Conservation (phyloP, 176 grass and related monocot species). For the Olyra latifolia region DNA sequence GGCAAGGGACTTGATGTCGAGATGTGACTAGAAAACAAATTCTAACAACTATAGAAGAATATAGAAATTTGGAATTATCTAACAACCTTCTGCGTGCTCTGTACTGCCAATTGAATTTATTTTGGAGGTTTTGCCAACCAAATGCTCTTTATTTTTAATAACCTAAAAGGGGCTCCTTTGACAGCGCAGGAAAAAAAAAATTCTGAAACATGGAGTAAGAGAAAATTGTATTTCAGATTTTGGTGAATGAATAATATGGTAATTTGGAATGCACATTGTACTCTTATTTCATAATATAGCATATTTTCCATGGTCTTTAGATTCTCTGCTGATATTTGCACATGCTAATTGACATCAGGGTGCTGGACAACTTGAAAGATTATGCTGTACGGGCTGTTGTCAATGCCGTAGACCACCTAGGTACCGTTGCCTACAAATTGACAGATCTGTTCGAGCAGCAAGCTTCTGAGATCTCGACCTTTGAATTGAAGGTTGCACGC, state of each 20-base stretch:
- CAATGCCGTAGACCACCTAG: slow-evolving; percentile 94
- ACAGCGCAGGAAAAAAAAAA: not conserved
- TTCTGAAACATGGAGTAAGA: not conserved
- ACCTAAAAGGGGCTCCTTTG: not conserved
- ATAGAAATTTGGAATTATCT: slow-evolving; percentile 23
- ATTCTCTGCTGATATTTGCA: not conserved
- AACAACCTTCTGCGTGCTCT: not conserved
- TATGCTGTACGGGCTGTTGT: slow-evolving; percentile 84
- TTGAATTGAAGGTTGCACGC: slow-evolving; percentile 77
- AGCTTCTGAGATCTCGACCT: slow-evolving; percentile 64
- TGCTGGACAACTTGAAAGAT: slow-evolving; percentile 93
- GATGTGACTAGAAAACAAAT: slow-evolving; percentile 35
- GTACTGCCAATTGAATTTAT: not conserved
- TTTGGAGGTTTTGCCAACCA: not conserved
- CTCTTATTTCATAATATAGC: not conserved
- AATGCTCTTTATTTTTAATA: not conserved
- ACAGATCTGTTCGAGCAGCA: slow-evolving; percentile 91
- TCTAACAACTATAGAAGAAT: not conserved
- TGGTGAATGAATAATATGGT: not conserved
- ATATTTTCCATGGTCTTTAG: not conserved
- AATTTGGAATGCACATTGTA: not conserved
- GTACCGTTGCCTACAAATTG: slow-evolving; percentile 93
- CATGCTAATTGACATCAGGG: slow-evolving; percentile 46
- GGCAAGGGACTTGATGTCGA: not conserved
- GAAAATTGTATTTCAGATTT: not conserved